Percentiles rank a stretch among this genome's conserved stretches.
Evolutionary conservation across 345 rosid genomes (phyloP).

Genomic region (Punica granatum): DNA sequence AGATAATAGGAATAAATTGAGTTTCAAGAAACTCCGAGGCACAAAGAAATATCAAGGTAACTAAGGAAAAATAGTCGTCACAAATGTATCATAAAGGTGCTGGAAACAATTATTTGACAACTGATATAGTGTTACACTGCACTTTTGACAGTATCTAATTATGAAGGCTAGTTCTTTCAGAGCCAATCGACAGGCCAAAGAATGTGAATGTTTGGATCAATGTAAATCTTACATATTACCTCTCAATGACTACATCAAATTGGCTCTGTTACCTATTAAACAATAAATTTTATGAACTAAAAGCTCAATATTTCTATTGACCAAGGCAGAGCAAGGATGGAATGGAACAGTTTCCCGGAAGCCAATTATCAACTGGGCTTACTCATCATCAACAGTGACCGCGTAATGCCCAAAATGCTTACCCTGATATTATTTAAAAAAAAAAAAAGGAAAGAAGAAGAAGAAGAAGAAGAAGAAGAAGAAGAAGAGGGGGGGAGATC

Average conservation of each 20-base stretch:
- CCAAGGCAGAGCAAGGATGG: not conserved
- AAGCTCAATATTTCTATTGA: not conserved
- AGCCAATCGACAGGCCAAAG: not conserved
- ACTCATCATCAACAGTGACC: conserved; percentile 22
- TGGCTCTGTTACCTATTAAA: not conserved
- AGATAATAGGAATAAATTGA: too few relatives aligned
- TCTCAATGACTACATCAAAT: not conserved
- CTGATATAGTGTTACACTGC: too few relatives aligned
- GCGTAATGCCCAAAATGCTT: conserved; percentile 47
- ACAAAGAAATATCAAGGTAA: too few relatives aligned
- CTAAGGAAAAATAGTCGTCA: too few relatives aligned
- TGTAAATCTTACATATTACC: not conserved
- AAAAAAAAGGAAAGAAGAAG: not conserved
- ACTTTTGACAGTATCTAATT: too few relatives aligned
- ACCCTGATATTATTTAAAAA: conserved; percentile 23
- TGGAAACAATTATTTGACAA: too few relatives aligned
- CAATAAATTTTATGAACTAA: not conserved
- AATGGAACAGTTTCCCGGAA: not conserved
- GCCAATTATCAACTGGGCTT: not conserved
- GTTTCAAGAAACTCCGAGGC: too few relatives aligned
- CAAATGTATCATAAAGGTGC: too few relatives aligned
- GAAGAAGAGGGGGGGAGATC: too few relatives aligned
- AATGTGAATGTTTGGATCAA: not conserved
- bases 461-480: not conserved
- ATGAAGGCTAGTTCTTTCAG: too few relatives aligned